Evolutionary conservation across 2,329 filamentous ascomycete species (phyloP).

Genomic region (Epichloe gansuensis): DNA sequence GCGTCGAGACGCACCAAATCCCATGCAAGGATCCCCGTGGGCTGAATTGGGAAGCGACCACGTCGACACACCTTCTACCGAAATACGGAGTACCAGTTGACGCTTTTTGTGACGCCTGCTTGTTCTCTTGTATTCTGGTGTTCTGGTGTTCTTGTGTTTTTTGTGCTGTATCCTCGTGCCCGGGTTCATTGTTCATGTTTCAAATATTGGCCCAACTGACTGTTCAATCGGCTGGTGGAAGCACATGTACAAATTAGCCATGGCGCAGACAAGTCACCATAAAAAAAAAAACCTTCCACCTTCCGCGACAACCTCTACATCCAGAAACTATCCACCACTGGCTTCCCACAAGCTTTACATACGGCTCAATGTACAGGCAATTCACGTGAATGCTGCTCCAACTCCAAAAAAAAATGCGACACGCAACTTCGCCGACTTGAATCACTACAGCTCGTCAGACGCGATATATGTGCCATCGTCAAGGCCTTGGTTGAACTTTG

Average conservation of each 20-base stretch:
- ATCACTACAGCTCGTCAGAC: slow-evolving; percentile 20
- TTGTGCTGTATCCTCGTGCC: no score
- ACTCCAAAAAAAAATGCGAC: not conserved
- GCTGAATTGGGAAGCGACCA: not conserved
- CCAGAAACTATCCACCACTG: not conserved
- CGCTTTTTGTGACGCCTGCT: not conserved
- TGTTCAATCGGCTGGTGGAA: no score
- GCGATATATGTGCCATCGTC: slow-evolving; percentile 4
- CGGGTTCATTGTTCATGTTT: no score
- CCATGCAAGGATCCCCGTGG: not conserved
- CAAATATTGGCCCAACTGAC: no score
- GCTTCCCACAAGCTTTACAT: not conserved
- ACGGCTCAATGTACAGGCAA: not conserved
- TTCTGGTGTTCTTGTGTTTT: no score
- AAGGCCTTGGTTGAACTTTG: slow-evolving; percentile 13
- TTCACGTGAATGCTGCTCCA: not conserved
- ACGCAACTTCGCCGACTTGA: not conserved
- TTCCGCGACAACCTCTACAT: not conserved
- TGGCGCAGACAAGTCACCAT: no score
- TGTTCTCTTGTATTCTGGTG: no score
- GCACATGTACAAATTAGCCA: no score
- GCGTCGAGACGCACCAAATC: no score
- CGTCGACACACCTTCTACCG: not conserved
- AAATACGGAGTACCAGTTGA: no score
- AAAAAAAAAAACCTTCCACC: no score